These are phyloP conservation scores for Cudoniella acicularis DNA, from an alignment of 495 filamentous ascomycete species.

Conservation along the genomic window DNA sequence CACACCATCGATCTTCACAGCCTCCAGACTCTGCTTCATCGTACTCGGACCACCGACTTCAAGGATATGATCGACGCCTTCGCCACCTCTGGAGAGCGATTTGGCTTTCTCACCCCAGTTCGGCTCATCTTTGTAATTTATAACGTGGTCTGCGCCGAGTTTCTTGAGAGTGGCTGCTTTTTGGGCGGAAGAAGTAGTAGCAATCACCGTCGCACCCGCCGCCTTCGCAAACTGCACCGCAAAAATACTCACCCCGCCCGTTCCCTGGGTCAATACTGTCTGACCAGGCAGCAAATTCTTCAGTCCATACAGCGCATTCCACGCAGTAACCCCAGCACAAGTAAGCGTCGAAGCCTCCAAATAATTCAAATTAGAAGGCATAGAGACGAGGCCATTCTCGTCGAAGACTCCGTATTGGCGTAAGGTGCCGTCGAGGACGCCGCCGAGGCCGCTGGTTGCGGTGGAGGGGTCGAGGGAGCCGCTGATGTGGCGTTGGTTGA, in stretches of 20 bases:
- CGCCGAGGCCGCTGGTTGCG: slow-evolving; percentile 60
- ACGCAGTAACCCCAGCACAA: slow-evolving; percentile 75
- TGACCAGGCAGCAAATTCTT: slow-evolving; percentile 64
- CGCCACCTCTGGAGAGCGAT: slow-evolving; percentile 52
- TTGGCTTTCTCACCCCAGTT: slow-evolving; percentile 79
- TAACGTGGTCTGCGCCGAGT: slow-evolving; percentile 71
- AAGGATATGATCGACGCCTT: slow-evolving; percentile 67
- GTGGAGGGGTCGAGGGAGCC: slow-evolving; percentile 47
- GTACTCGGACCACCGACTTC: slow-evolving; percentile 68
- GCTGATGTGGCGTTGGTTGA: slow-evolving; percentile 73
- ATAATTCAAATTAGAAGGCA: slow-evolving; percentile 58
- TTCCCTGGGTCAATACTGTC: slow-evolving; percentile 73
- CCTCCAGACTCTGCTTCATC: slow-evolving; percentile 57
- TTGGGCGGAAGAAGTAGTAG: slow-evolving; percentile 65
- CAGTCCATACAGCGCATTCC: slow-evolving; percentile 79
- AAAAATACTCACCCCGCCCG: slow-evolving; percentile 78
- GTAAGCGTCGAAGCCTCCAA: slow-evolving; percentile 63
- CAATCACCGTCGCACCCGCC: slow-evolving; percentile 74
- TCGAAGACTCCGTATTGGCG: slow-evolving; percentile 69
- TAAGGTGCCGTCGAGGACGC: slow-evolving; percentile 65
- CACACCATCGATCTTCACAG: slow-evolving; percentile 63
- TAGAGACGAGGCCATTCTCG: slow-evolving; percentile 64
- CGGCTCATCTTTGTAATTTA: slow-evolving; percentile 68
- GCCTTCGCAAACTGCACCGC: slow-evolving; percentile 82
- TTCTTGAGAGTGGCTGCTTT: slow-evolving; percentile 66